Evolutionary conservation across 2,329 filamentous ascomycete species (phyloP), one percentile per base, ranked within the genome.

Genomic region (Metarhizium humberi): DNA sequence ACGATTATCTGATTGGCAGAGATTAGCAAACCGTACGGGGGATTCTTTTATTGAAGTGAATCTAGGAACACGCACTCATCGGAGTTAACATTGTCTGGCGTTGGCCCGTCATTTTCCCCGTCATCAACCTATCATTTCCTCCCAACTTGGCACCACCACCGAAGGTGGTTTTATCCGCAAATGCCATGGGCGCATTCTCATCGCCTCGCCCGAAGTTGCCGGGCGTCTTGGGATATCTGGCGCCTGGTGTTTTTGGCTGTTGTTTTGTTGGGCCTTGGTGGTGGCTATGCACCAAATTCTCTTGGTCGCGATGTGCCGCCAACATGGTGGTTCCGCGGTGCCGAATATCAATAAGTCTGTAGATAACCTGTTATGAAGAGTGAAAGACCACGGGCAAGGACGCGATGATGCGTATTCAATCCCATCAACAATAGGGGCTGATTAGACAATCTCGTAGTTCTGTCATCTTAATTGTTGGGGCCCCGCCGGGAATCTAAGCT

Each of bases 211-310:
- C 80, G 51, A 89, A 73, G 65, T 86, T 88, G 67, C 92, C 82
- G 0, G 92, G 91, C 5, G 91, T 95, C 72, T 95, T 96, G 8
- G 88, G 86, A 60, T 79, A 85, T 66, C 84, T 84, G 56, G 82
- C 79, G 55, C 84, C 87, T 0, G 91, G 91, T 32, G 91, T 96
- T 73, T 92, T 95, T 55, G 88, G 83, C 62, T 90, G 86, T 66
- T 78, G 84, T 71, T 95, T 96, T 16, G 82, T 78, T 14, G 84
- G 81, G 29, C 84, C 80, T 67, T 91, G 89, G 67, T 91, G 89
- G 68, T 87, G 87, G 61, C 79, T 81, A 68, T 90, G 85, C 64
- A 90, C 81, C 69, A 90, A 74, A 72, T 96, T 96, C 72, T 96
- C 92, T 74, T 96, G 90, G 71, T 96, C 88, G 64, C 85, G 82